Conservation (phyloP, 2,329 filamentous ascomycete genomes). For the Penicillium occitanis region DNA sequence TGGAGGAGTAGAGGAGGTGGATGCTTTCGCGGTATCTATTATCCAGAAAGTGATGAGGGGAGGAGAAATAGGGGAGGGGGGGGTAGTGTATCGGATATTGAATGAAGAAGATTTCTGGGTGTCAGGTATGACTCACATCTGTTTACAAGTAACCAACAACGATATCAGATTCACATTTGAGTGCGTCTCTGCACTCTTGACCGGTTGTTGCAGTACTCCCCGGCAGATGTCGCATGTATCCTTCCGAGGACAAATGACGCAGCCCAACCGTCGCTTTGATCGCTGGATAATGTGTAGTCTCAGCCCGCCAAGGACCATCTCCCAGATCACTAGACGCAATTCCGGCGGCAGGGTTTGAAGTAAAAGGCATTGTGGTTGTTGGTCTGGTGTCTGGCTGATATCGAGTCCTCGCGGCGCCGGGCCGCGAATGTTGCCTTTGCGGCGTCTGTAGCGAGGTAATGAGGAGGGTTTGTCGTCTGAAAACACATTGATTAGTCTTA, state of each 20-base stretch:
- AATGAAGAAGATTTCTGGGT: too few relatives aligned
- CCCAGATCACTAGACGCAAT: constrained; percentile 41
- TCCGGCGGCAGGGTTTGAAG: constrained; percentile 37
- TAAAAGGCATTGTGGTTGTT: constrained; percentile 31
- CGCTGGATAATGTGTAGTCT: constrained; percentile 39
- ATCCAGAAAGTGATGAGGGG: neutral
- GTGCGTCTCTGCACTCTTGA: constrained; percentile 24
- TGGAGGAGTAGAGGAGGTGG: constrained; percentile 36
- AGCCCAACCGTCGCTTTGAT: constrained; percentile 32
- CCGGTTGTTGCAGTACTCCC: constrained; percentile 32
- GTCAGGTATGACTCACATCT: constrained; percentile 30
- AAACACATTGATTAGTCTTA: neutral
- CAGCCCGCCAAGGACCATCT: constrained; percentile 32
- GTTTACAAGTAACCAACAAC: constrained; percentile 36
- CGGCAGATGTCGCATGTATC: constrained; percentile 37
- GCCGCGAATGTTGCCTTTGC: constrained; percentile 19
- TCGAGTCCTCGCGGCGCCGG: constrained; percentile 22
- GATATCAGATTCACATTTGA: constrained; percentile 28
- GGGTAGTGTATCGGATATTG: too few relatives aligned
- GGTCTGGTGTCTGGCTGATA: constrained; percentile 20
- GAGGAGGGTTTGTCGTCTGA: constrained; percentile 23
- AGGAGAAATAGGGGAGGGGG: too few relatives aligned
- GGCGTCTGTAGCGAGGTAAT: constrained; percentile 21
- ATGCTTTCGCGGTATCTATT: constrained; percentile 39
- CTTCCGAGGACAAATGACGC: constrained; percentile 34